Base-by-base conservation (phyloP, 768 basidiomycete species). In the Rhodotorula diobovata region DNA sequence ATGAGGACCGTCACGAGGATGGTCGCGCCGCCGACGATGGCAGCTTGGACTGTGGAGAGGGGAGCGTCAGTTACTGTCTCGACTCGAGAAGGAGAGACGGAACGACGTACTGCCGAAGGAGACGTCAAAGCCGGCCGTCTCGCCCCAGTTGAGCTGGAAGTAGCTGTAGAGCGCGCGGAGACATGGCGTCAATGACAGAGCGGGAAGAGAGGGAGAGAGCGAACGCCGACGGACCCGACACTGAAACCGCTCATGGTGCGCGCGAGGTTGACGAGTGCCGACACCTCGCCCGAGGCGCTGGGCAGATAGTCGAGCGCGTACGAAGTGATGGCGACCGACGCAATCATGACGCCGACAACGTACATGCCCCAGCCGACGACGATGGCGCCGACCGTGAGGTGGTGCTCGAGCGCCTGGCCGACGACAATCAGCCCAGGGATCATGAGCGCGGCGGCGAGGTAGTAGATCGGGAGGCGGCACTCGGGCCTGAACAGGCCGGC, bases 231-330 rank as follows among this genome's bases (percentile, higher is more conserved):
- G 54, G 37, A 46, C 45, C 48, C 48, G 48, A 50, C 48, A 8
- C 25, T 28, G 37, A 63, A 70, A 10, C 66, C 71, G 9, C 45
- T 25, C 28, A 62, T 63, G 6, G 74, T 69, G 20, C 74, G 59
- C 2, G 68, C 63, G 12, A 73, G 57, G 51, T 73, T 73, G 65
- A 70, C 51, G 14, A 51, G n/a, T 4, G 72, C 64, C 21, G 43
- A 48, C 14, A 70, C 72, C 45, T 70, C 72, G 16, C 72, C 72
- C 0, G 66, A 57, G 0, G 74, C 74, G 18, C 61, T 16, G 5
- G 74, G 74, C 61, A 60, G 71, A 37, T 32, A 41, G 61, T 75
- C 74, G 61, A 75, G 74, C 15, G 61, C 56, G 56, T 72, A 75
- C 8, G 74, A 50, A 23, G 67, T 69, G 37, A 75, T 50, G 18